These are phyloP conservation scores for Lepidium sativum DNA, from an alignment of 345 rosid species.

Conservation along the genomic window DNA sequence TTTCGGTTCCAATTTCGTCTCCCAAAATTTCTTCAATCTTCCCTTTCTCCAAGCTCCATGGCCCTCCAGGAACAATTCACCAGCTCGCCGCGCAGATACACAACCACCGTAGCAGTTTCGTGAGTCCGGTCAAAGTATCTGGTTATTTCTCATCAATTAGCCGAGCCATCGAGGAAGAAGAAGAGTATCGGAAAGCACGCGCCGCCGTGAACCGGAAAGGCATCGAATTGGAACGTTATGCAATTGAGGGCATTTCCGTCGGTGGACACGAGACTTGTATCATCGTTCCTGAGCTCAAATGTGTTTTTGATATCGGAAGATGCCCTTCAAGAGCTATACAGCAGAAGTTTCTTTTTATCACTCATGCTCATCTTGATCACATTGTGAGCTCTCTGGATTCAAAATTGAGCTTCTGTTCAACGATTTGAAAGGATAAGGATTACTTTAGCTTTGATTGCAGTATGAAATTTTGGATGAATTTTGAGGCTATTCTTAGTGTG, in stretches of 20 bases:
- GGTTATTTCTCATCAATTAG: slow-evolving; percentile 57
- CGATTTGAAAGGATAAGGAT: not conserved
- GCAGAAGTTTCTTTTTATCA: slow-evolving; percentile 84
- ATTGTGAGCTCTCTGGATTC: slow-evolving; percentile 39
- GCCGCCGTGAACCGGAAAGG: slow-evolving; percentile 67
- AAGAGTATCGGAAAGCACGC: slow-evolving; percentile 82
- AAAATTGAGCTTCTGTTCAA: not conserved
- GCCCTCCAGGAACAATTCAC: slow-evolving; percentile 8
- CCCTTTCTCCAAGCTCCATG: slow-evolving; percentile 4
- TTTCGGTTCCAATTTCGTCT: slow-evolving; percentile 6
- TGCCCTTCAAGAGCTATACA: slow-evolving; percentile 86
- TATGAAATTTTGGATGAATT: not conserved
- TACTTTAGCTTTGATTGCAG: not conserved
- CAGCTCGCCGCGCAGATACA: slow-evolving; percentile 9
- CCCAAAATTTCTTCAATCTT: slow-evolving; percentile 5
- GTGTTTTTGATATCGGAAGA: slow-evolving; percentile 87
- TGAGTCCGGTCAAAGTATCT: slow-evolving; percentile 33
- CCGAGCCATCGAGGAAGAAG: slow-evolving; percentile 75
- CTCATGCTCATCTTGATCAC: slow-evolving; percentile 95
- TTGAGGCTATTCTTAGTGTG: not conserved
- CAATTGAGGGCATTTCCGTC: slow-evolving; percentile 70
- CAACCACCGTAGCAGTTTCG: slow-evolving; percentile 8
- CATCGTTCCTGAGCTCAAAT: slow-evolving; percentile 82
- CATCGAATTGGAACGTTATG: slow-evolving; percentile 67
- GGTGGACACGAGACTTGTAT: slow-evolving; percentile 91